Percentiles rank a stretch among this genome's conserved stretches.
Conservation (phyloP, 306 rosid genomes). For the Cyclanthera cordifolia region DNA sequence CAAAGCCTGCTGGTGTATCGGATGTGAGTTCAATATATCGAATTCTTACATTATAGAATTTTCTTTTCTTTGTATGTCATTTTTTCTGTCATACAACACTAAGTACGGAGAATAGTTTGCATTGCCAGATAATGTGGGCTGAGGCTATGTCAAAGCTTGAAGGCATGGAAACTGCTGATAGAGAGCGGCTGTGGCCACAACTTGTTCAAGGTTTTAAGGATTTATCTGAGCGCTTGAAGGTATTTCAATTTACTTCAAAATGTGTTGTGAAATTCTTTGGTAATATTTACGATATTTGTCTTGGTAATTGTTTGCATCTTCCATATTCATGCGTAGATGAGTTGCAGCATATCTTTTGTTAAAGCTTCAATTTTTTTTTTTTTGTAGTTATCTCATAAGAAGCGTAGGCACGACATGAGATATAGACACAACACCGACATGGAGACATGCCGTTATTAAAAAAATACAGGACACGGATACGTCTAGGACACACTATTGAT, state of each 20-base stretch:
- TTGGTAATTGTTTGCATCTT: conserved; percentile 32
- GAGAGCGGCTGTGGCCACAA: conserved; percentile 96
- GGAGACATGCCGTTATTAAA: too few relatives aligned
- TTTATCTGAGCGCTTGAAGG: conserved; percentile 90
- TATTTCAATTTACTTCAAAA: conserved; percentile 13
- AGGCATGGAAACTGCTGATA: conserved; percentile 80
- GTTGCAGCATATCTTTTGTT: background rate
- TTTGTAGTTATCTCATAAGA: too few relatives aligned
- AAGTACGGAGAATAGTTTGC: conserved; percentile 49
- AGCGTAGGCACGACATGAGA: too few relatives aligned
- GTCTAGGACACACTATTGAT: too few relatives aligned
- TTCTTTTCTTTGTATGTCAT: background rate
- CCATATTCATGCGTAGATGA: background rate
- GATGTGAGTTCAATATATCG: conserved; percentile 53
- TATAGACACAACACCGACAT: too few relatives aligned
- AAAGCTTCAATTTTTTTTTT: background rate
- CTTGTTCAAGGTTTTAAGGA: conserved; percentile 83
- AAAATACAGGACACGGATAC: too few relatives aligned
- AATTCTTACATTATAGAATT: background rate
- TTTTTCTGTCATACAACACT: conserved; percentile 16
- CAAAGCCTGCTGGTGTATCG: conserved; percentile 86
- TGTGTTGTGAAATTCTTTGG: background rate
- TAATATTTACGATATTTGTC: conserved; percentile 72
- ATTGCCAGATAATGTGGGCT: conserved; percentile 98
- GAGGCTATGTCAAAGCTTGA: conserved; percentile 97